Percentiles rank a stretch among this genome's conserved stretches.
phyloP scores from a whole-genome alignment of 2,329 filamentous ascomycete species.

The Aspergillus sp. region DNA sequence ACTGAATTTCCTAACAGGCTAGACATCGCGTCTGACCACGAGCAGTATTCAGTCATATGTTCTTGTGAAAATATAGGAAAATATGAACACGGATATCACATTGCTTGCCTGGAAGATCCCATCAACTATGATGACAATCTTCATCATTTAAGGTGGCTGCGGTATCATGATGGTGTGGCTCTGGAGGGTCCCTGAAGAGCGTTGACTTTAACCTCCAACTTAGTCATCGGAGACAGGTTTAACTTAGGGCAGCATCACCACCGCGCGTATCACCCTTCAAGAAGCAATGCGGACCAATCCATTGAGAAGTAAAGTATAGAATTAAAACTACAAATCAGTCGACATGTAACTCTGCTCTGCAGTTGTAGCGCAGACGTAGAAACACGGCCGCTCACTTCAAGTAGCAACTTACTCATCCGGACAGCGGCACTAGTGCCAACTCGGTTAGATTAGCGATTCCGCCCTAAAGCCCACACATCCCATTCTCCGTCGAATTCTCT shows the following conservation, averaged over 20 bases:
- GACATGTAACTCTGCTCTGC: no score
- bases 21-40: not conserved
- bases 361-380: no score
- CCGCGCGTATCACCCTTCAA: not conserved
- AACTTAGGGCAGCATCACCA: not conserved
- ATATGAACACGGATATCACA: not conserved
- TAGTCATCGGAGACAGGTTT: not conserved
- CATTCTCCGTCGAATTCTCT: slow-evolving; percentile 31
- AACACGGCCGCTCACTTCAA: no score
- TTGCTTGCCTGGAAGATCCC: not conserved
- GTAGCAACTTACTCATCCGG: no score
- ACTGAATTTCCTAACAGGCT: no score
- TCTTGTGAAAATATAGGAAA: not conserved
- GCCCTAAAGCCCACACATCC: slow-evolving; percentile 40
- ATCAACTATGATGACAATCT: not conserved
- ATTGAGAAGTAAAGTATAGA: no score
- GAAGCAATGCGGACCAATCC: no score
- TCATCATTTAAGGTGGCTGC: not conserved
- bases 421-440: slow-evolving; percentile 23
- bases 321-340: no score
- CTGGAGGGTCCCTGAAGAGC: not conserved
- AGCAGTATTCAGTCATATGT: not conserved
- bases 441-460: slow-evolving; percentile 40
- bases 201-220: not conserved
- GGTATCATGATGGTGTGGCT: not conserved